Evolutionary conservation across 2,329 filamentous ascomycete genomes (phyloP).

Genomic region (Aspergillus oerlinghausenensis): DNA sequence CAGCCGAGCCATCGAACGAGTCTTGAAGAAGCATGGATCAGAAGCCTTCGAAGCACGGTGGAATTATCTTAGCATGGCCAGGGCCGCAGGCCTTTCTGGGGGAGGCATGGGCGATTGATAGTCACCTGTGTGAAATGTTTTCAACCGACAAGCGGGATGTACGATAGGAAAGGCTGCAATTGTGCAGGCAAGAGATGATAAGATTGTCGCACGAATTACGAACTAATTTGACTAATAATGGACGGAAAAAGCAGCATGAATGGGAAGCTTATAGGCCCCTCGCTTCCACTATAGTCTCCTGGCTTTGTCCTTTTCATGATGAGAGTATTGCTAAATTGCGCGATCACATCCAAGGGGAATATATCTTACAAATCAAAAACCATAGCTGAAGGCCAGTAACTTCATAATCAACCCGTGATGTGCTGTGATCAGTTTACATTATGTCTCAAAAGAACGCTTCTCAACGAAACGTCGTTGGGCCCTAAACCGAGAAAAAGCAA

Average conservation of each 20-base stretch:
- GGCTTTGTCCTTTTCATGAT: neutral
- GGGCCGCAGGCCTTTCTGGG: constrained; percentile 15
- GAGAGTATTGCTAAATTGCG: neutral
- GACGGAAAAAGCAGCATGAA: neutral
- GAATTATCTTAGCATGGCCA: constrained; percentile 32
- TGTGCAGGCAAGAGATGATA: neutral
- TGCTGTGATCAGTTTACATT: neutral
- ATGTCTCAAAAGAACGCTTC: neutral
- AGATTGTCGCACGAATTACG: neutral
- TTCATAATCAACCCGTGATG: constrained; percentile 12
- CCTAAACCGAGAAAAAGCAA: neutral
- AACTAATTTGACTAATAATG: neutral
- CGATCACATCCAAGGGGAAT: constrained; percentile 1
- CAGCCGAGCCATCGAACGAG: constrained; percentile 27
- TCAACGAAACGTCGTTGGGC: neutral
- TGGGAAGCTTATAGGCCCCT: neutral
- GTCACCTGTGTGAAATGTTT: neutral
- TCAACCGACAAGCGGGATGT: neutral
- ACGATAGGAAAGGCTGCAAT: neutral
- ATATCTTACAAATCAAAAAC: constrained; percentile 10
- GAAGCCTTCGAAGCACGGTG: constrained; percentile 30
- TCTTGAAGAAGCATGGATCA: constrained; percentile 44
- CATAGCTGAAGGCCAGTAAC: constrained; percentile 2
- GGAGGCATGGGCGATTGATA: neutral
- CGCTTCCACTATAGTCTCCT: neutral